Conservation (phyloP, 345 rosid genomes). For the Hibiscus mutabilis region DNA sequence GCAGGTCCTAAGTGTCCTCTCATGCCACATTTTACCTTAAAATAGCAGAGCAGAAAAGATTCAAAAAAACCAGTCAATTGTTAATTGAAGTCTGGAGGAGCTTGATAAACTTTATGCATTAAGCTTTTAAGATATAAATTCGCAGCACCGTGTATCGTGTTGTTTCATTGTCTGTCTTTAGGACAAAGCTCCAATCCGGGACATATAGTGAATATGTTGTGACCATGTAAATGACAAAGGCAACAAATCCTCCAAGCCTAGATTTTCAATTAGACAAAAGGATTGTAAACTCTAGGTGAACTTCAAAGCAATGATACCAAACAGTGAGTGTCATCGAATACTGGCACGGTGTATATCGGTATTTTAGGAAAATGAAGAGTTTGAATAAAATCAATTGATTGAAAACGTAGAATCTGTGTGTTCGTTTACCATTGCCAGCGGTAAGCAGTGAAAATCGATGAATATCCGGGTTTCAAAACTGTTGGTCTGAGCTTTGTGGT, state of each 20-base stretch:
- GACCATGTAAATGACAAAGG: constrained; percentile 47
- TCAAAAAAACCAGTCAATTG: too few relatives aligned
- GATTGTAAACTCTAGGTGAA: background rate
- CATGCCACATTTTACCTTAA: constrained; percentile 62
- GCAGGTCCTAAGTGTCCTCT: constrained; percentile 70
- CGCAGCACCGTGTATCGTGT: constrained; percentile 32
- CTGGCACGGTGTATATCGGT: background rate
- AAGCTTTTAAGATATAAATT: background rate
- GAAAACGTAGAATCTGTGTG: background rate
- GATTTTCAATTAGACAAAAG: background rate
- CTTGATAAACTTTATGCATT: background rate
- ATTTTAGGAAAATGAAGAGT: background rate
- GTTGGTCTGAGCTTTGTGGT: constrained; percentile 45
- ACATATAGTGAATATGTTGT: constrained; percentile 45
- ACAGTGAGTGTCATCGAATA: too few relatives aligned
- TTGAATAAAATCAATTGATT: background rate
- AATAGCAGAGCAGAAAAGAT: background rate
- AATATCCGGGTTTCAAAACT: constrained; percentile 28
- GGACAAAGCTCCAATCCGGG: constrained; percentile 56
- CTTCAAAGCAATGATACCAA: background rate
- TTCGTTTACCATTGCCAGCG: constrained; percentile 52
- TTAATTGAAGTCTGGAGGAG: background rate
- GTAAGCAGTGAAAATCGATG: constrained; percentile 50
- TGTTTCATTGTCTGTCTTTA: background rate
- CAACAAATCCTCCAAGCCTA: constrained; percentile 49